Percentiles rank a stretch among this genome's conserved stretches.
phyloP scores from a whole-genome alignment of 1,139 yeast species.

The Suhomyces yuchorum region DNA sequence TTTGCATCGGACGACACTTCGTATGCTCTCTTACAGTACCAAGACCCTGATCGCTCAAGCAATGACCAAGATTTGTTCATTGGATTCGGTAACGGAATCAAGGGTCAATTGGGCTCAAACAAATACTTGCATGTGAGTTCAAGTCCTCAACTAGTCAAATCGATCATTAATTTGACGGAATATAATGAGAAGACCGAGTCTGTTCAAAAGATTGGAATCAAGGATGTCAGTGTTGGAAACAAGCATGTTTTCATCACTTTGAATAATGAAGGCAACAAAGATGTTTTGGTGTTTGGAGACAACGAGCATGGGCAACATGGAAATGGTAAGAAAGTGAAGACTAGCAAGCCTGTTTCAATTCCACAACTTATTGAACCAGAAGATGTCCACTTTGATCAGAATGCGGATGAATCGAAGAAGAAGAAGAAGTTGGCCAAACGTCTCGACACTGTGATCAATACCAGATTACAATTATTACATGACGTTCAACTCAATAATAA shows the following conservation, averaged over 20 bases:
- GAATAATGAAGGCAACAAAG: slow-evolving; percentile 49
- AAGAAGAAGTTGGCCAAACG: slow-evolving; percentile 28
- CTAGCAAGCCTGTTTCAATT: slow-evolving; percentile 54
- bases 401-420: slow-evolving; percentile 7
- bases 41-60: slow-evolving; percentile 21
- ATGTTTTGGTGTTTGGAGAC: slow-evolving; percentile 80
- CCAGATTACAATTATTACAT: slow-evolving; percentile 49
- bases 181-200: slow-evolving; percentile 36
- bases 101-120: slow-evolving; percentile 88
- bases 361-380: slow-evolving; percentile 63
- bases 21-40: slow-evolving; percentile 47
- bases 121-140: slow-evolving; percentile 72
- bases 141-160: slow-evolving; percentile 63
- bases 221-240: slow-evolving; percentile 59
- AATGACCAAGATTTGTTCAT: slow-evolving; percentile 38
- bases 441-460: slow-evolving; percentile 38
- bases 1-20: slow-evolving; percentile 73
- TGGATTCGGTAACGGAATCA: slow-evolving; percentile 81
- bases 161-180: slow-evolving; percentile 48
- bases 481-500: slow-evolving; percentile 23
- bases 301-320: slow-evolving; percentile 84
- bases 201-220: slow-evolving; percentile 48
- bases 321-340: slow-evolving; percentile 69
- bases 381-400: slow-evolving; percentile 26
- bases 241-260: slow-evolving; percentile 69